Evolutionary conservation across 306 rosid species (phyloP).

Genomic region (Cucumis sativus): Cucumber_9930_V3 NC_026660.2:28869501-28870000

Average conservation of each 20-base stretch:
- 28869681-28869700: conserved; percentile 3
- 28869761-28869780: neutral
- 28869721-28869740: neutral
- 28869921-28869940: conserved; percentile 13
- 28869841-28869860: neutral
- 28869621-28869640: conserved; percentile 4
- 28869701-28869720: conserved; percentile 1
- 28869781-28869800: neutral
- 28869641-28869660: conserved; percentile 4
- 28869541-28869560: conserved; percentile 5
- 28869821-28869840: neutral
- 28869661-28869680: neutral
- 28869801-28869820: neutral
- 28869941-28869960: conserved; percentile 17
- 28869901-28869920: conserved; percentile 15
- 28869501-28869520: neutral
- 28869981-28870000: conserved; percentile 11
- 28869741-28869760: neutral
- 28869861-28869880: neutral
- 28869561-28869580: neutral
- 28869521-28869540: neutral
- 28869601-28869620: conserved; percentile 6
- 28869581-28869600: neutral
- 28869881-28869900: conserved; percentile 12
- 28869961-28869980: conserved; percentile 21